Conservation (phyloP, 805 yeast species). For the Cyberlindnera veronae region DNA sequence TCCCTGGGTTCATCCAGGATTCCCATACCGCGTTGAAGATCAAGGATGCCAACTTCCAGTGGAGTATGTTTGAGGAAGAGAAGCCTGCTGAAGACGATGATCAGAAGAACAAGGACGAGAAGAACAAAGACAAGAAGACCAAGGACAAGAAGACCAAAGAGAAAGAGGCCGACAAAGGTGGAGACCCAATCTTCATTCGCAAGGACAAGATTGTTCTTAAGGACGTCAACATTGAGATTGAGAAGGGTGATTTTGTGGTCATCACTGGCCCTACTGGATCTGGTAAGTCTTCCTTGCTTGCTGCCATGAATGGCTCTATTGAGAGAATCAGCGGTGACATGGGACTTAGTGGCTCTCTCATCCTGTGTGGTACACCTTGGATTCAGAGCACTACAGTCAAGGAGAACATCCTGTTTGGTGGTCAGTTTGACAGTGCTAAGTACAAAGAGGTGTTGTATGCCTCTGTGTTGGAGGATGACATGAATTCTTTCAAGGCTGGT, state of each 20-base stretch:
- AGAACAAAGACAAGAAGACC: neutral
- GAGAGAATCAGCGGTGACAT: slow-evolving; percentile 45
- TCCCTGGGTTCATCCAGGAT: slow-evolving; percentile 12
- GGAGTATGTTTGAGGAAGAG: slow-evolving; percentile 45
- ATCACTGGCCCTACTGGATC: slow-evolving; percentile 79
- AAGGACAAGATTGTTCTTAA: slow-evolving; percentile 24
- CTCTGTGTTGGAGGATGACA: slow-evolving; percentile 62
- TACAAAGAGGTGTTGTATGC: slow-evolving; percentile 55
- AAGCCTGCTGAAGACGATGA: neutral
- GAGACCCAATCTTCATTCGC: slow-evolving; percentile 1
- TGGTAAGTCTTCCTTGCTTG: slow-evolving; percentile 71
- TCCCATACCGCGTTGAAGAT: slow-evolving; percentile 44
- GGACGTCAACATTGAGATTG: slow-evolving; percentile 48
- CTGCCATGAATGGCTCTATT: slow-evolving; percentile 72
- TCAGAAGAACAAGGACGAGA: too few relatives aligned
- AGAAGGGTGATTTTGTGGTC: slow-evolving; percentile 67
- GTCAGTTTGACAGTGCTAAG: slow-evolving; percentile 42
- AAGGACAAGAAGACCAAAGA: slow-evolving; percentile 1
- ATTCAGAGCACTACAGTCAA: slow-evolving; percentile 72
- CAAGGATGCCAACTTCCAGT: slow-evolving; percentile 52
- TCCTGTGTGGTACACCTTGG: slow-evolving; percentile 71
- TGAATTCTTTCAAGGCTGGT: slow-evolving; percentile 64
- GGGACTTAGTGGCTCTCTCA: slow-evolving; percentile 44
- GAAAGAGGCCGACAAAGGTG: neutral
- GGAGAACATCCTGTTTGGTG: slow-evolving; percentile 71